Conservation (phyloP, 306 rosid genomes). For the Acacia crassicarpa region DNA sequence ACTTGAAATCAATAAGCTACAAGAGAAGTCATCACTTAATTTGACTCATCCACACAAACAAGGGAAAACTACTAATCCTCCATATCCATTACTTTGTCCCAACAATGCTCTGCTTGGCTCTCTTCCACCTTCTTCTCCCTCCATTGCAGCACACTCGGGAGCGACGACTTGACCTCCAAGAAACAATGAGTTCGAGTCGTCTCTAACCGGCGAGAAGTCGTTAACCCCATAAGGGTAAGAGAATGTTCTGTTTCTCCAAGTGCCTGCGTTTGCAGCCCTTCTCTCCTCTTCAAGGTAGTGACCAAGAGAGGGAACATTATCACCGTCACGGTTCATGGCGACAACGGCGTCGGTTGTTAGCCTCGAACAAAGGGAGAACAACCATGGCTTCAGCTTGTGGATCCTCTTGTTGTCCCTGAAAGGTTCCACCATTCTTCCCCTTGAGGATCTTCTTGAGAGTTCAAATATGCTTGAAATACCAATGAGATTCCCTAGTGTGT, state of each 20-base stretch:
- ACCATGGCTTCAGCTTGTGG: constrained; percentile 53
- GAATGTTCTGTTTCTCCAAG: constrained; percentile 36
- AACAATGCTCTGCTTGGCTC: constrained; percentile 30
- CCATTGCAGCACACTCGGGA: constrained; percentile 23
- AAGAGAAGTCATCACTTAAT: neutral
- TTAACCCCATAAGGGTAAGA: constrained; percentile 35
- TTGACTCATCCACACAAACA: constrained; percentile 45
- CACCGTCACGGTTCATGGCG: neutral
- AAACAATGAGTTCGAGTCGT: constrained; percentile 39
- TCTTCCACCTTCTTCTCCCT: constrained; percentile 24
- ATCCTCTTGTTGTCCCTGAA: constrained; percentile 39
- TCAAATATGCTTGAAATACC: constrained; percentile 53
- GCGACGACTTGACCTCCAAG: constrained; percentile 40
- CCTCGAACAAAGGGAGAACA: constrained; percentile 64
- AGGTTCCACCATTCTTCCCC: constrained; percentile 43
- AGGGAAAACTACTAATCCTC: constrained; percentile 34
- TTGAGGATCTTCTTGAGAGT: constrained; percentile 59
- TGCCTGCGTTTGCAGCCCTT: constrained; percentile 24
- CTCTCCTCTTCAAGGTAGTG: constrained; percentile 75
- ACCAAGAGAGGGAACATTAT: constrained; percentile 59
- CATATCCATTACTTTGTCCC: constrained; percentile 40
- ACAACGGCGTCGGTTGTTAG: constrained; percentile 55
- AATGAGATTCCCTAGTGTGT: constrained; percentile 63
- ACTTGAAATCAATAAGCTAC: neutral
- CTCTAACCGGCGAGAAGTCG: constrained; percentile 35